These are phyloP conservation scores for Nicotiana undulata DNA, from an alignment of 257 asterid genomes.

Conservation along the genomic window DNA sequence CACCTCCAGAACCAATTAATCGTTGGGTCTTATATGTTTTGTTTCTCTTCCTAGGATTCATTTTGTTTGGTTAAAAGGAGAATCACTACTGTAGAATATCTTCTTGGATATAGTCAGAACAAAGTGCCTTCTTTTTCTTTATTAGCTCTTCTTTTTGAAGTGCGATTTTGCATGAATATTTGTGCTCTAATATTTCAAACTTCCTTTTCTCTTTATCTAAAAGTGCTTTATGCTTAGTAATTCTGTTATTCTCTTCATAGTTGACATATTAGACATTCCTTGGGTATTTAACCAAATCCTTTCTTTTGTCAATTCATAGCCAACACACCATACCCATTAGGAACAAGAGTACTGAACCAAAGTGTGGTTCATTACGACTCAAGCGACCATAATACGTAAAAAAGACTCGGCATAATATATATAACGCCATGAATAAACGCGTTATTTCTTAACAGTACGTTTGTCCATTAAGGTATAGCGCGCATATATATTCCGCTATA, in stretches of 20 bases:
- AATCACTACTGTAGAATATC: not conserved
- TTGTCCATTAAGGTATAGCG: not conserved
- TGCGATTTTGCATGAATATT: not conserved
- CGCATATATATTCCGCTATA: too few species aligned
- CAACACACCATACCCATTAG: not conserved
- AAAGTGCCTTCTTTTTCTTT: not conserved
- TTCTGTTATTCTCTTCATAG: not conserved
- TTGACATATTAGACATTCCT: not conserved
- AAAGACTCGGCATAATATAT: too few species aligned
- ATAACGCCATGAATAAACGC: too few species aligned
- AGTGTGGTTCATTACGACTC: too few species aligned
- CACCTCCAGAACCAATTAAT: not conserved
- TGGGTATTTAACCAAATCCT: slow-evolving; percentile 1
- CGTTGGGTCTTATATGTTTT: not conserved
- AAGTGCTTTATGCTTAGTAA: not conserved
- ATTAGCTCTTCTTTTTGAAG: not conserved
- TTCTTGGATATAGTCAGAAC: not conserved
- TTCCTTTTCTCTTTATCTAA: not conserved
- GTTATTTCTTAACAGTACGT: too few species aligned
- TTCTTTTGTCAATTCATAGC: not conserved
- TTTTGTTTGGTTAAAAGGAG: not conserved
- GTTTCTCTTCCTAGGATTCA: not conserved
- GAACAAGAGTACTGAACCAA: too few species aligned
- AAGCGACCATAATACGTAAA: too few species aligned
- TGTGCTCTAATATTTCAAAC: not conserved